Evolutionary conservation across 2,329 filamentous ascomycete genomes (phyloP).

Genomic region (Colletotrichum australisinense): DNA sequence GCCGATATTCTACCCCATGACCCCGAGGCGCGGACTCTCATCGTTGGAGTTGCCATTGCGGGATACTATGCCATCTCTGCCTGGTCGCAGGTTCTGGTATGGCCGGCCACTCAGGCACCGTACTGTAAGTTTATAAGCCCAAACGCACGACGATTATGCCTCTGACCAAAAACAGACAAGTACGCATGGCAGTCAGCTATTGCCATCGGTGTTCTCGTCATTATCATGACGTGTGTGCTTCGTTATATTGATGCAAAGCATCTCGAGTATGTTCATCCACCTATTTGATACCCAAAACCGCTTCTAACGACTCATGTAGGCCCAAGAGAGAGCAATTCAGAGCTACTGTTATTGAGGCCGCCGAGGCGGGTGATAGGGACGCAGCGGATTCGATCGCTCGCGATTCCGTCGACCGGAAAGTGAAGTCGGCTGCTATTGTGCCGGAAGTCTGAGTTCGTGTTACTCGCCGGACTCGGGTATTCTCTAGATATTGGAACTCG

Average conservation of each 20-base stretch:
- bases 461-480: background rate
- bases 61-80: constrained; percentile 62
- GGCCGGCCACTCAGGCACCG: constrained; percentile 62
- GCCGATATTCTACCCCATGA: constrained; percentile 60
- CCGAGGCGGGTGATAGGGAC: background rate
- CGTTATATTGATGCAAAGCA: constrained; percentile 57
- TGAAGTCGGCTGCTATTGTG: constrained; percentile 14
- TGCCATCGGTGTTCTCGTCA: constrained; percentile 56
- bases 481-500: background rate
- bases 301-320: constrained; percentile 2
- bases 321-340: constrained; percentile 18
- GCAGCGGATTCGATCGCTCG: background rate
- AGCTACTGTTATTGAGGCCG: constrained; percentile 9
- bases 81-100: constrained; percentile 63
- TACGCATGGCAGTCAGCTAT: constrained; percentile 61
- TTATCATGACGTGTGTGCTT: constrained; percentile 55
- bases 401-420: constrained; percentile 1
- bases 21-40: constrained; percentile 59
- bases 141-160: background rate
- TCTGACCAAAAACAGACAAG: constrained; percentile 43
- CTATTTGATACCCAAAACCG: no score
- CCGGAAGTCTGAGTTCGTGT: constrained; percentile 13
- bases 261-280: constrained; percentile 36
- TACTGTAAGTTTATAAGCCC: constrained; percentile 49
- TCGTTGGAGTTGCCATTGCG: constrained; percentile 61